Base-by-base conservation (phyloP, 805 yeast genomes). In the Sugiyamaella boreocaroliniensis region DNA sequence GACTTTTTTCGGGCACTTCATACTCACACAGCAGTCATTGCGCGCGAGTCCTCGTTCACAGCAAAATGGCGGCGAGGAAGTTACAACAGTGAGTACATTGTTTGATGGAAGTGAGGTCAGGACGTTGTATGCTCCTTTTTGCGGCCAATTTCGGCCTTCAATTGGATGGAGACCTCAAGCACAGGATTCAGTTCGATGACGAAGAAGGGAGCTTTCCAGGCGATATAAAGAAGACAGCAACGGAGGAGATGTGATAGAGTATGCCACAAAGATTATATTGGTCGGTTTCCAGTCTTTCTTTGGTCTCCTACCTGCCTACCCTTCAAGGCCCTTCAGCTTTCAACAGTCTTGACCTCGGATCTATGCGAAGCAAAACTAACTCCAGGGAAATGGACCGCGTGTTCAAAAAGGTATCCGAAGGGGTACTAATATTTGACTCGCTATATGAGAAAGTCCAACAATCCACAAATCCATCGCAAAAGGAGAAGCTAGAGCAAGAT, bases 331-430 rank as follows among this genome's bases (percentile, higher is more conserved):
- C 41, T 34, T 11, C 43, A 12, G 47, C 29, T 40, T 15, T 10
- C n/a, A 29, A 11, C n/a, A 18, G 32, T 3, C 26, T n/a, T n/a
- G n/a, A n/a, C 26, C 15, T 51, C 29, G 26, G 6, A 22, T 4
- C 6, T 3, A 22, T 22, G 6, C 10, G n/a, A 16, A 2, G 5
- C 15, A 11, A 14, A 19, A 14, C 48, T 50, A 49, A 22, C 14
- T 18, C 19, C 26, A 60, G 62, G 70, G 97, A 92, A 75, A 88
- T 93, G 66, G 99, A 92, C 71, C 87, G 90, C 65, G 89, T 90
- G 63, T 79, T 86, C 71, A 89, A 89, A 69, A 89, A 93, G 70
- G 95, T 93, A 51, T 80, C 83, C 53, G 99, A 92, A 73, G 99
- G 99, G 9, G 78, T 92, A 43, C 82, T 79, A 50, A 85, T 82